These are phyloP conservation scores for Potentilla sterilis DNA, from an alignment of 306 rosid genomes.

Conservation along the genomic window DNA sequence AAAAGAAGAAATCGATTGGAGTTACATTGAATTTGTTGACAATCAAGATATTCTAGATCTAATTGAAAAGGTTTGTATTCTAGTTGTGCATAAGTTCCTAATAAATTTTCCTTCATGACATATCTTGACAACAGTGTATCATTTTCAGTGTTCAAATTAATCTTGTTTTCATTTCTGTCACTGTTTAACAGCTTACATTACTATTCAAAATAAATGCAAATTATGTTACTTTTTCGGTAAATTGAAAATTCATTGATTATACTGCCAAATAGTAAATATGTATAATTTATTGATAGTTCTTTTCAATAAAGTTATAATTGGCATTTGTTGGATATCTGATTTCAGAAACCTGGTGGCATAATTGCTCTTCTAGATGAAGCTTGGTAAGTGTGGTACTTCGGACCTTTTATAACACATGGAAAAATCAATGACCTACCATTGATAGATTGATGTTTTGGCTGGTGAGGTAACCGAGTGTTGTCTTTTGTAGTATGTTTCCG, in stretches of 20 bases:
- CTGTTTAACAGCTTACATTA: neutral
- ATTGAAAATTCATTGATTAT: neutral
- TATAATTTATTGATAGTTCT: neutral
- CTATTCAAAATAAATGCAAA: neutral
- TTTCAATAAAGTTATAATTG: neutral
- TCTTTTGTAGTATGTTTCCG: conserved; percentile 90
- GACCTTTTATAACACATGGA: conserved; percentile 12
- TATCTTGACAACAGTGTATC: neutral
- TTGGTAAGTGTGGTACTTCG: conserved; percentile 56
- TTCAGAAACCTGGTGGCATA: conserved; percentile 99
- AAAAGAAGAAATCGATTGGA: conserved; percentile 99
- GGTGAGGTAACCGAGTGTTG: conserved; percentile 18
- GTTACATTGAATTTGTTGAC: conserved; percentile 99
- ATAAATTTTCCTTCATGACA: conserved; percentile 12
- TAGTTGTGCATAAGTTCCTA: conserved; percentile 14
- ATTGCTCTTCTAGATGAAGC: conserved; percentile 99
- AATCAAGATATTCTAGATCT: conserved; percentile 94
- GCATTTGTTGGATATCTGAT: conserved; percentile 25
- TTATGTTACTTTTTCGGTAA: neutral
- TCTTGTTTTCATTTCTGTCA: neutral
- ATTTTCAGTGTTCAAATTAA: conserved; percentile 2
- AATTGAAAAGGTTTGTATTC: conserved; percentile 80
- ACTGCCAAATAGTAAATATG: neutral
- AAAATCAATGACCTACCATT: conserved; percentile 3
- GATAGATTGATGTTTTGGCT: conserved; percentile 9